Evolutionary conservation across 495 filamentous ascomycete species (phyloP).

Genomic region (Acidomyces sp.): DNA sequence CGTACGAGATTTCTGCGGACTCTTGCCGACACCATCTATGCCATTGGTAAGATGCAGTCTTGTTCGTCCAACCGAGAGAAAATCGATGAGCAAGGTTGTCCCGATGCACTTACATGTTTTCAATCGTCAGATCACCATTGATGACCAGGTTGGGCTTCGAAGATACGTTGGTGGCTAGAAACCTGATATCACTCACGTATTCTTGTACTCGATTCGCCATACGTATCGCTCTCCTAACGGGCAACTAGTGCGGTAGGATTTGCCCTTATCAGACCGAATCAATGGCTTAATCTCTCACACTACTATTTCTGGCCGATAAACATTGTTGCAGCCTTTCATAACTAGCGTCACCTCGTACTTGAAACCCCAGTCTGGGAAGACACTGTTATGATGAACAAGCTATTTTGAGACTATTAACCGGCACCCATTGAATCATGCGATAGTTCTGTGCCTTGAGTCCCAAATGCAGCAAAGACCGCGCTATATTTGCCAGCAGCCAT

Average conservation of each 20-base stretch:
- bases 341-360: too few relatives aligned
- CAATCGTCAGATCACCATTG: too few relatives aligned
- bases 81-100: too few relatives aligned
- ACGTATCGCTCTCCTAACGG: constrained; percentile 23
- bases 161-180: too few relatives aligned
- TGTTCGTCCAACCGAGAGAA: too few relatives aligned
- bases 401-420: constrained; percentile 33
- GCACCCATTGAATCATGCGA: constrained; percentile 29
- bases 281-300: constrained; percentile 32
- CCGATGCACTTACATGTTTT: too few relatives aligned
- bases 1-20: too few relatives aligned
- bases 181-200: not conserved
- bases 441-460: constrained; percentile 37
- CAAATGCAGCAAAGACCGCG: constrained; percentile 34
- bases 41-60: too few relatives aligned
- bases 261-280: constrained; percentile 26
- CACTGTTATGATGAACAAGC: constrained; percentile 33
- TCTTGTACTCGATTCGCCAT: constrained; percentile 13
- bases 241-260: constrained; percentile 28
- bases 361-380: constrained; percentile 33
- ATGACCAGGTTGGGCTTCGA: too few relatives aligned
- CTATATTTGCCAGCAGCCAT: constrained; percentile 33
- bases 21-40: too few relatives aligned
- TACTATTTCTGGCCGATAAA: constrained; percentile 37
- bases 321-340: too few relatives aligned